These are phyloP conservation scores for Melampsora abietis-canadensis DNA, from an alignment of 1,284 basidiomycete genomes.

Conservation along the genomic window DNA sequence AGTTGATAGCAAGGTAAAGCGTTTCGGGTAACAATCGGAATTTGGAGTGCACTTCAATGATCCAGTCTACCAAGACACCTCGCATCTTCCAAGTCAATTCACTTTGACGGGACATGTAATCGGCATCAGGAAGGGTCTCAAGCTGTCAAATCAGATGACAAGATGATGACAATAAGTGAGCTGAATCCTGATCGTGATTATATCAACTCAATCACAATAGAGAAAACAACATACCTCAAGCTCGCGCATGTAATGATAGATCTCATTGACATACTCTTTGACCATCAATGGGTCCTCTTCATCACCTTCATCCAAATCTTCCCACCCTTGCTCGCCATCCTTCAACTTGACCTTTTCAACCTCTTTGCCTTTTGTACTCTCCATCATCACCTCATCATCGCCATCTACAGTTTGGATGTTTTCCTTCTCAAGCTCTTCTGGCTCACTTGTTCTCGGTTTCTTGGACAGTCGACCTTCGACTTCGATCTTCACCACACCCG, in stretches of 20 bases:
- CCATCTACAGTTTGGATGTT: not conserved
- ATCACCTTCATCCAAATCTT: constrained; percentile 88
- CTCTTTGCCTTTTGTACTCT: not conserved
- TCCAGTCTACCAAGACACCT: constrained; percentile 91
- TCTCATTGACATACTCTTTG: constrained; percentile 89
- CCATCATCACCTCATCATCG: not conserved
- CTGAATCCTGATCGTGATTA: not conserved
- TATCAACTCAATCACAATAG: not conserved
- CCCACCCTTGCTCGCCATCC: constrained; percentile 60
- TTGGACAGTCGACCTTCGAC: constrained; percentile 16
- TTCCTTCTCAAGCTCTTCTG: constrained; percentile 28
- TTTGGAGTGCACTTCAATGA: constrained; percentile 90
- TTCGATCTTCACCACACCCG: constrained; percentile 2
- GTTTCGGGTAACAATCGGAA: constrained; percentile 94
- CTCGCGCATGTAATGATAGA: constrained; percentile 84
- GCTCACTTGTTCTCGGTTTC: constrained; percentile 35
- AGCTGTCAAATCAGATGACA: constrained; percentile 57
- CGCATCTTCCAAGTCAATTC: constrained; percentile 93
- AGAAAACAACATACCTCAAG: constrained; percentile 57
- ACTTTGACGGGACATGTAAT: constrained; percentile 86
- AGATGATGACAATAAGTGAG: constrained; percentile 40
- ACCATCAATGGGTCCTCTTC: constrained; percentile 95
- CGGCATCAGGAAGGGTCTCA: constrained; percentile 68
- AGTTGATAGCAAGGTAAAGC: constrained; percentile 87
- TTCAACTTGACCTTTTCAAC: constrained; percentile 3